phyloP scores from a whole-genome alignment of 495 filamentous ascomycete species.

The Daldinia vernicosa region DNA sequence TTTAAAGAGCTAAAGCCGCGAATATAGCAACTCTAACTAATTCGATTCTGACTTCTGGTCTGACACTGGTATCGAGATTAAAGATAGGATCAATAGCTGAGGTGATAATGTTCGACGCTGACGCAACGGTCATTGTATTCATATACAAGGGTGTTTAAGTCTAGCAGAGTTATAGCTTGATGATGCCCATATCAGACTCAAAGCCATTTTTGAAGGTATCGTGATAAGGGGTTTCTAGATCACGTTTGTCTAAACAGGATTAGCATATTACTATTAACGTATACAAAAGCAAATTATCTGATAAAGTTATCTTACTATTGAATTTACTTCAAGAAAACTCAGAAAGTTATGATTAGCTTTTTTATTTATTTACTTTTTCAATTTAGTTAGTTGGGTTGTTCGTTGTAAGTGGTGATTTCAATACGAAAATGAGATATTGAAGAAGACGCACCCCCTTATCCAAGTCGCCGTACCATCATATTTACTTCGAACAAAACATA shows the following conservation, averaged over 20 bases:
- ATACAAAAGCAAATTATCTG: not conserved
- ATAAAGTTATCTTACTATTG: not conserved
- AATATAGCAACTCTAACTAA: conserved; percentile 37
- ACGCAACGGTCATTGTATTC: conserved; percentile 27
- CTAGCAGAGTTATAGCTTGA: not conserved
- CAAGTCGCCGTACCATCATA: not conserved
- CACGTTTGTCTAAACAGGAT: not conserved
- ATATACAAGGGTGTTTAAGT: not conserved
- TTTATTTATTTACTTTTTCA: not conserved
- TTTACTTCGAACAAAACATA: not conserved
- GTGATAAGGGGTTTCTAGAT: not conserved
- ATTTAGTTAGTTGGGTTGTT: not conserved
- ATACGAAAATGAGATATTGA: not conserved
- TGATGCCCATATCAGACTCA: too few relatives aligned
- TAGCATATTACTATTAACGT: not conserved
- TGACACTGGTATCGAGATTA: conserved; percentile 30
- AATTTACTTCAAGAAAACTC: not conserved
- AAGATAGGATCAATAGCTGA: conserved; percentile 33
- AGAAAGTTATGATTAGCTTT: not conserved
- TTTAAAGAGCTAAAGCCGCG: conserved; percentile 35
- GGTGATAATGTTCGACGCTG: conserved; percentile 41
- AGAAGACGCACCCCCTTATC: not conserved
- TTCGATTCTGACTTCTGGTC: conserved; percentile 39
- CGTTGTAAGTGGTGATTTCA: not conserved
- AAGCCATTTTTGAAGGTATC: not conserved